phyloP scores from a whole-genome alignment of 371 early-diverging fungal species.

The Mortierella sp. region DNA sequence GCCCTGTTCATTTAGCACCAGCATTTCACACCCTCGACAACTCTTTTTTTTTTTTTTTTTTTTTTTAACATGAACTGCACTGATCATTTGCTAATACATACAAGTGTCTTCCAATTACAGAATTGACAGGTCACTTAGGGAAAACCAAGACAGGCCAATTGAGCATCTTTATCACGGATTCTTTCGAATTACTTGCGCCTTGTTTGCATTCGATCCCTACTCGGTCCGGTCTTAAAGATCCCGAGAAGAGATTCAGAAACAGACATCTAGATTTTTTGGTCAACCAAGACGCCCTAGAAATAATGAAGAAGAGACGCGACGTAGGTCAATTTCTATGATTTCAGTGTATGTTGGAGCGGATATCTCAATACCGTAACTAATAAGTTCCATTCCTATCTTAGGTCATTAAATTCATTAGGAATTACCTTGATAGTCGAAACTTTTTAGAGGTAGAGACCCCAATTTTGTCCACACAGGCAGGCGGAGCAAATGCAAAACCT shows the following conservation, averaged over 20 bases:
- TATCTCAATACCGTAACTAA: neutral
- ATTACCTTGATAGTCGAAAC: slow-evolving; percentile 80
- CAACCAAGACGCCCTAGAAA: slow-evolving; percentile 74
- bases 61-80: neutral
- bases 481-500: slow-evolving; percentile 97
- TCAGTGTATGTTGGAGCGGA: neutral
- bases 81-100: neutral
- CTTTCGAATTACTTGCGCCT: slow-evolving; percentile 84
- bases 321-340: slow-evolving; percentile 33
- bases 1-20: neutral
- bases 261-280: slow-evolving; percentile 93
- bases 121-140: slow-evolving; percentile 81
- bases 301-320: slow-evolving; percentile 68
- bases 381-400: slow-evolving; percentile 57
- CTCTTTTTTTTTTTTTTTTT: neutral
- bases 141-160: slow-evolving; percentile 88
- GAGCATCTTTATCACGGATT: slow-evolving; percentile 75
- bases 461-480: slow-evolving; percentile 86
- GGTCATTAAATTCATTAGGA: slow-evolving; percentile 82
- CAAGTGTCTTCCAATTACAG: slow-evolving; percentile 46
- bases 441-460: slow-evolving; percentile 99
- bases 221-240: slow-evolving; percentile 72
- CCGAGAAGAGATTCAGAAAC: slow-evolving; percentile 88
- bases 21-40: neutral
- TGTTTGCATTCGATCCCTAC: slow-evolving; percentile 91